Conservation (phyloP, 345 rosid species). For the Geranium brycei region DNA sequence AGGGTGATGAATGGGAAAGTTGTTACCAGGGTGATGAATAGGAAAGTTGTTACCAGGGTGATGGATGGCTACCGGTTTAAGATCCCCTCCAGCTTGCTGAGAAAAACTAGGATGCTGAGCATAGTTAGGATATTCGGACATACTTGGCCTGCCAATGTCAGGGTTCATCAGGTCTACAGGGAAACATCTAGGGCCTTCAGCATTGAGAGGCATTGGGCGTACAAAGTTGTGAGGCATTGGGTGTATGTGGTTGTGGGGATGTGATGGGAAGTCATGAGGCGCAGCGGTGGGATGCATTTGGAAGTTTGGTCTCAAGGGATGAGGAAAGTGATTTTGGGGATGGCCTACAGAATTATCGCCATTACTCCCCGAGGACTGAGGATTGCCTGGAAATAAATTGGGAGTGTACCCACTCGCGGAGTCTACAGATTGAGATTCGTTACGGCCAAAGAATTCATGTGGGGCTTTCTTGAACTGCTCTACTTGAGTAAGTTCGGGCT, state of each 20-base stretch:
- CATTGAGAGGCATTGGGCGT: conserved; percentile 29
- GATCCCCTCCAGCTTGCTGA: conserved; percentile 23
- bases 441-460: conserved; percentile 48
- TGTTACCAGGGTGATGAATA: conserved; percentile 2
- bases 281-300: conserved; percentile 28
- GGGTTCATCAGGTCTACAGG: conserved; percentile 24
- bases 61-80: conserved; percentile 8
- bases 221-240: conserved; percentile 11
- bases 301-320: conserved; percentile 23
- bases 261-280: conserved; percentile 24
- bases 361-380: conserved; percentile 21
- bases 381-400: conserved; percentile 26
- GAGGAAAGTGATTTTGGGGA: conserved; percentile 26
- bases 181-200: conserved; percentile 26
- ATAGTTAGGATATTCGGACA: conserved; percentile 28
- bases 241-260: conserved; percentile 15
- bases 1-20: conserved; percentile 5
- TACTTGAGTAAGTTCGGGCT: conserved; percentile 24
- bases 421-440: conserved; percentile 22
- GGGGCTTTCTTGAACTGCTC: conserved; percentile 71
- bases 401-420: conserved; percentile 23
- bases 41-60: conserved; percentile 3
- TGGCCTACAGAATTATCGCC: conserved; percentile 11
- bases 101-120: conserved; percentile 20
- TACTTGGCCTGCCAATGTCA: conserved; percentile 35